These are phyloP conservation scores for Francoa sonchifolia DNA, from an alignment of 441 rosid genomes.

Conservation along the genomic window DNA sequence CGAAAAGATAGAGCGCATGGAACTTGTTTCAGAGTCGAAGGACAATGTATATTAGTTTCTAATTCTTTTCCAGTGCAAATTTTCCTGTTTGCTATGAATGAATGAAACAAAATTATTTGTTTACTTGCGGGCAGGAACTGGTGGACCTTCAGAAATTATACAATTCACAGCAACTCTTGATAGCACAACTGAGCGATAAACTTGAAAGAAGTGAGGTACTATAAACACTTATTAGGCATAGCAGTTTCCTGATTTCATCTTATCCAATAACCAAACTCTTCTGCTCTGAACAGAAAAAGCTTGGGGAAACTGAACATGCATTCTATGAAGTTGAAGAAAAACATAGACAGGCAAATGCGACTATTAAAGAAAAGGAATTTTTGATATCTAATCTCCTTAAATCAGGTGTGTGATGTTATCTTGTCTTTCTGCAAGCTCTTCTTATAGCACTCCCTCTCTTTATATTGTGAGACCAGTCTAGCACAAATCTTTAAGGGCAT, in stretches of 20 bases:
- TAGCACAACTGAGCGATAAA: conserved; percentile 13
- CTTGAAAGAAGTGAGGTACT: conserved; percentile 19
- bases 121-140: conserved; percentile 13
- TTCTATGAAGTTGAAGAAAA: conserved; percentile 83
- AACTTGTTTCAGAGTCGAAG: conserved; percentile 70
- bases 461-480: too few relatives aligned
- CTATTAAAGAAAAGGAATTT: conserved; percentile 85
- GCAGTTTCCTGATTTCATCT: conserved; percentile 1
- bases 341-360: conserved; percentile 80
- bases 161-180: conserved; percentile 17
- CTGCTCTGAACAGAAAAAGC: conserved; percentile 47
- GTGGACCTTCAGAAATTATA: conserved; percentile 17
- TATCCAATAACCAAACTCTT: conserved; percentile 9
- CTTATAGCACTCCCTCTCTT: background rate
- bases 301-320: conserved; percentile 61
- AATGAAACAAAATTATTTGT: conserved; percentile 3
- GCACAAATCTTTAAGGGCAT: too few relatives aligned
- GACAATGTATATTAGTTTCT: conserved; percentile 80
- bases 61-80: too few relatives aligned
- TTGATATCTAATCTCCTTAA: conserved; percentile 77
- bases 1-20: conserved; percentile 92
- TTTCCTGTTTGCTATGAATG: background rate
- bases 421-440: too few relatives aligned
- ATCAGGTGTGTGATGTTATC: conserved; percentile 44
- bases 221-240: conserved; percentile 3